Evolutionary conservation across 495 filamentous ascomycete species (phyloP).

Genomic region (Penicillium roqueforti): DNA sequence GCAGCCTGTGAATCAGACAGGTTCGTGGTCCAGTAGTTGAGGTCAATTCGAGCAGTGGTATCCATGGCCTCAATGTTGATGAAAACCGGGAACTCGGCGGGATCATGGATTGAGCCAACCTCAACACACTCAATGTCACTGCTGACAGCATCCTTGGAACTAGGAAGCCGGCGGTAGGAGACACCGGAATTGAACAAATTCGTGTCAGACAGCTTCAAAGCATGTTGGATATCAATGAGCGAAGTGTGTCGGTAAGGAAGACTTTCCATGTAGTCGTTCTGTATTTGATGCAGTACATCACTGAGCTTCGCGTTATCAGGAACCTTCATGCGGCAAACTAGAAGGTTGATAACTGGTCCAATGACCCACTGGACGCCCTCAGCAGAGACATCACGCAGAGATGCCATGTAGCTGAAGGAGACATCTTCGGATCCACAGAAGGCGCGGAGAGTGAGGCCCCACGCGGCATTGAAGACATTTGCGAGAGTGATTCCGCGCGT

Average conservation of each 20-base stretch:
- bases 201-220: slow-evolving; percentile 33
- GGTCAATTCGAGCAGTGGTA: slow-evolving; percentile 41
- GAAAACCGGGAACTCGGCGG: slow-evolving; percentile 52
- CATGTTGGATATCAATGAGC: slow-evolving; percentile 53
- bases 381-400: slow-evolving; percentile 46
- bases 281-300: slow-evolving; percentile 37
- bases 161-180: slow-evolving; percentile 42
- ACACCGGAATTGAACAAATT: slow-evolving; percentile 44
- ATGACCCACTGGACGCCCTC: slow-evolving; percentile 44
- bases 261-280: slow-evolving; percentile 48
- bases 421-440: slow-evolving; percentile 50
- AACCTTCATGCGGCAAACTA: slow-evolving; percentile 48
- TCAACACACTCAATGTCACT: slow-evolving; percentile 37
- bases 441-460: slow-evolving; percentile 48
- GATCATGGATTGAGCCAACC: slow-evolving; percentile 47
- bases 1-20: slow-evolving; percentile 47
- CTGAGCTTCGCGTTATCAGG: slow-evolving; percentile 20
- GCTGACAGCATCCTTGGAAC: slow-evolving; percentile 14
- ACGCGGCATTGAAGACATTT: slow-evolving; percentile 50
- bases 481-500: slow-evolving; percentile 46
- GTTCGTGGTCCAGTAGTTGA: slow-evolving; percentile 55
- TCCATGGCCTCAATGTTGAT: slow-evolving; percentile 52
- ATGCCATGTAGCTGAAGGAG: slow-evolving; percentile 52
- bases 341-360: slow-evolving; percentile 53
- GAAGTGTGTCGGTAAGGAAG: slow-evolving; percentile 46